Conservation (phyloP, 1,284 basidiomycete genomes). For the Rhodotorula sp. region DNA sequence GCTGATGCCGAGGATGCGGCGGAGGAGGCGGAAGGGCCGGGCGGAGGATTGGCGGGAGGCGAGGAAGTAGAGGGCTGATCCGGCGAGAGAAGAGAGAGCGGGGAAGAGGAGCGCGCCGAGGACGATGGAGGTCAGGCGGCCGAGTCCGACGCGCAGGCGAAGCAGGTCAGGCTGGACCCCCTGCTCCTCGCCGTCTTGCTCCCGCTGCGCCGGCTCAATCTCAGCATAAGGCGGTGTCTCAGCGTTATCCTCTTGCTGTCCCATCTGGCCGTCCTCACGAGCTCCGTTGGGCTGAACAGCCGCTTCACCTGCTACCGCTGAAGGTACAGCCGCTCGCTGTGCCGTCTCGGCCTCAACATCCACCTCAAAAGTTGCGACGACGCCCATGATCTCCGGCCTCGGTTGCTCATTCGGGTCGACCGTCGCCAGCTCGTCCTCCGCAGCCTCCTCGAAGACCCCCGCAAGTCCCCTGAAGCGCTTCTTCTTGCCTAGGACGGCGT, state of each 20-base stretch:
- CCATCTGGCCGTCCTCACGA: not conserved
- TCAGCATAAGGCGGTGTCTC: not conserved
- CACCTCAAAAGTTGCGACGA: conserved; percentile 33
- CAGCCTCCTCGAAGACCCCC: conserved; percentile 26
- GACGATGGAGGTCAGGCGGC: conserved; percentile 35
- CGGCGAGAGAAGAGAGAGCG: conserved; percentile 25
- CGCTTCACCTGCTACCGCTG: not conserved
- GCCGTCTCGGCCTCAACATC: conserved; percentile 14
- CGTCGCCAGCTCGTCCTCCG: conserved; percentile 14
- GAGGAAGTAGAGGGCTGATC: conserved; percentile 28
- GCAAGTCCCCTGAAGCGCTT: conserved; percentile 21
- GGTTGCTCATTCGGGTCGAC: not conserved
- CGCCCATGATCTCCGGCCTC: conserved; percentile 10
- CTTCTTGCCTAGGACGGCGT: conserved; percentile 31
- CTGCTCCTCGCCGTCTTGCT: not conserved
- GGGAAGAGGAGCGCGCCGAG: conserved; percentile 38
- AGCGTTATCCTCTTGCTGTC: too few species aligned
- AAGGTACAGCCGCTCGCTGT: not conserved
- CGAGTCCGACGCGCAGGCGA: conserved; percentile 31
- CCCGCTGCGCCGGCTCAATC: not conserved
- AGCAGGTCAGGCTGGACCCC: not conserved
- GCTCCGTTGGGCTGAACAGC: not conserved
- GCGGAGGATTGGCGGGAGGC: conserved; percentile 15
- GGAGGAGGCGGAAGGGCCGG: not conserved
- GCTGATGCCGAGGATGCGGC: conserved; percentile 12